These are phyloP conservation scores for Beauveria sp. DNA, from an alignment of 2,329 filamentous ascomycete genomes.

Conservation along the genomic window DNA sequence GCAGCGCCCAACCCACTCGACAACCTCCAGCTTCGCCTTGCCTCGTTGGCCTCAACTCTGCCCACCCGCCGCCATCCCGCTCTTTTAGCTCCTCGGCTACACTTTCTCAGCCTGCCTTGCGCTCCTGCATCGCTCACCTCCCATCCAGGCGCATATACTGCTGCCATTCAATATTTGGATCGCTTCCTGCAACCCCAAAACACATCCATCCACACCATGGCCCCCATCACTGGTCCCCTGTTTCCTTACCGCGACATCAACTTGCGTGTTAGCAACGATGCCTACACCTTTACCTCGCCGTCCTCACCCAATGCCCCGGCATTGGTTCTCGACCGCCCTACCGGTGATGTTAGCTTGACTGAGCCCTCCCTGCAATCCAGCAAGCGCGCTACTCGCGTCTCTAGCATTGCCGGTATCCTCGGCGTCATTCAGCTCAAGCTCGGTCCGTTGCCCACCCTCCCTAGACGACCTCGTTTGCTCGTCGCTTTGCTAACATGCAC, in stretches of 20 bases:
- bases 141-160: not conserved
- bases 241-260: constrained; percentile 94
- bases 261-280: constrained; percentile 81
- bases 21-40: constrained; percentile 1
- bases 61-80: not conserved
- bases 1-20: not conserved
- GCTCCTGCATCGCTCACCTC: not conserved
- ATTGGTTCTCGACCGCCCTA: constrained; percentile 83
- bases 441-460: constrained; percentile 45
- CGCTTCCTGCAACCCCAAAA: not conserved
- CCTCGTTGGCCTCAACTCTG: constrained; percentile 2
- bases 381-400: constrained; percentile 66
- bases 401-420: constrained; percentile 89
- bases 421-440: constrained; percentile 90
- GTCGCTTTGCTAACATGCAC: constrained; percentile 7
- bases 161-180: not conserved
- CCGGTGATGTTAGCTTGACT: constrained; percentile 79
- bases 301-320: constrained; percentile 85
- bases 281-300: constrained; percentile 94
- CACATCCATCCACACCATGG: constrained; percentile 24
- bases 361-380: constrained; percentile 69
- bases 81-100: not conserved
- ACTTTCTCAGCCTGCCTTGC: not conserved
- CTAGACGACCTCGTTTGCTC: not conserved
- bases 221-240: constrained; percentile 28